Evolutionary conservation across 192 early-diverging fungal genomes (phyloP).

Genomic region (Paraglomus occultum): DNA sequence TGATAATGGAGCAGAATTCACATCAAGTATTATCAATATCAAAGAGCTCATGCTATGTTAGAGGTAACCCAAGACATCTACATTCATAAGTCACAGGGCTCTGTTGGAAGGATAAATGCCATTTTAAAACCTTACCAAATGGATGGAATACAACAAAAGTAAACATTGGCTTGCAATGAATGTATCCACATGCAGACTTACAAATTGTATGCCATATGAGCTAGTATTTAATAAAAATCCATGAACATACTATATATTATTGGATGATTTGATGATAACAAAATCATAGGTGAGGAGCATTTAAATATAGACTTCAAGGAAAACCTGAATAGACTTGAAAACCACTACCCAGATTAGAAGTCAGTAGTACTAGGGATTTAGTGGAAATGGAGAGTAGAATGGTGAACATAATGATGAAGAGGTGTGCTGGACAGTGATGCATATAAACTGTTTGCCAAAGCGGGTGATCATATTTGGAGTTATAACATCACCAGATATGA

Average conservation of each 20-base stretch:
- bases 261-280: not conserved
- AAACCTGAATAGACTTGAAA: slow-evolving; percentile 21
- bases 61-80: not conserved
- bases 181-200: not conserved
- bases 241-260: not conserved
- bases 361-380: too few relatives aligned
- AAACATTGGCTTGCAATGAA: slow-evolving; percentile 13
- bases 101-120: not conserved
- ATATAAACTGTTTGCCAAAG: too few relatives aligned
- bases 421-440: too few relatives aligned
- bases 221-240: not conserved
- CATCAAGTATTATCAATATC: not conserved
- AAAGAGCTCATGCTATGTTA: not conserved
- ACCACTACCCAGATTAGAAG: too few relatives aligned
- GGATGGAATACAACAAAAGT: not conserved
- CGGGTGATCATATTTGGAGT: too few relatives aligned
- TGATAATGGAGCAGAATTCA: not conserved
- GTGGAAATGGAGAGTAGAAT: too few relatives aligned
- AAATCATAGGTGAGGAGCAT: slow-evolving; percentile 26
- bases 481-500: too few relatives aligned
- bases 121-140: slow-evolving; percentile 2
- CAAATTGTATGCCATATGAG: not conserved
- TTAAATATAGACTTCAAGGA: slow-evolving; percentile 29
- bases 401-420: too few relatives aligned
- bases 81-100: not conserved